Evolutionary conservation across 305 asterid genomes (phyloP).

Genomic region (Rubia balearica): DNA sequence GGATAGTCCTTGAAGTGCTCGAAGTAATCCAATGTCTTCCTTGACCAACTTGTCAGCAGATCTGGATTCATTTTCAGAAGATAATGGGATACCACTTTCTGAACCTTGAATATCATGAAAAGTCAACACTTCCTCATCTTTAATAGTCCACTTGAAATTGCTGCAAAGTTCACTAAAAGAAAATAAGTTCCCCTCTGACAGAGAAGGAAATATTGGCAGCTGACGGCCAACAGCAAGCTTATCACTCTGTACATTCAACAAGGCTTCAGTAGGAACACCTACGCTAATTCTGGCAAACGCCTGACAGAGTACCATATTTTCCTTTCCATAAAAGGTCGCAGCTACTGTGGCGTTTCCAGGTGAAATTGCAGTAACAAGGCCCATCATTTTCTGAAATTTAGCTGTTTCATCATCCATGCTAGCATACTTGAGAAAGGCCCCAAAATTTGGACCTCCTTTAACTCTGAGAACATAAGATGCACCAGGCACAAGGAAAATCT

Average conservation of each 20-base stretch:
- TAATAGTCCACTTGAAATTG: conserved; percentile 60
- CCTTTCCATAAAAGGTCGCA: conserved; percentile 58
- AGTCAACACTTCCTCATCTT: conserved; percentile 48
- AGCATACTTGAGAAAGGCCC: conserved; percentile 49
- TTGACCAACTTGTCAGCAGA: conserved; percentile 32
- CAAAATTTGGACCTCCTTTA: conserved; percentile 72
- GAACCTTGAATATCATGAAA: conserved; percentile 31
- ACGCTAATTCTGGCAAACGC: conserved; percentile 60
- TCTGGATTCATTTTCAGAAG: conserved; percentile 23
- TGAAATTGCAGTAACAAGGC: conserved; percentile 57
- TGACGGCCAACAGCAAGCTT: conserved; percentile 55
- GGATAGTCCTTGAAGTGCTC: conserved; percentile 59
- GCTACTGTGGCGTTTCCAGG: conserved; percentile 63
- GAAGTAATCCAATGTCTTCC: conserved; percentile 47
- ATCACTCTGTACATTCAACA: conserved; percentile 66
- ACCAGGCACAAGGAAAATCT: conserved; percentile 83
- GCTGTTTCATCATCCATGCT: conserved; percentile 54
- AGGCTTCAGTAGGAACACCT: conserved; percentile 72
- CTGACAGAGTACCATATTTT: conserved; percentile 49
- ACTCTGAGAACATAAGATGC: conserved; percentile 67
- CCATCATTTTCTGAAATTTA: conserved; percentile 46
- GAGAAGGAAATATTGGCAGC: conserved; percentile 60
- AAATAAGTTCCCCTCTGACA: conserved; percentile 73
- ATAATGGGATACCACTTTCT: conserved; percentile 18
- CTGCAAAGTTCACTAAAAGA: conserved; percentile 72